A percentile compares a stretch with the other conserved stretches of the same genome.
phyloP scores from a whole-genome alignment of 2,329 filamentous ascomycete genomes.

The Escovopsis sp. region DNA sequence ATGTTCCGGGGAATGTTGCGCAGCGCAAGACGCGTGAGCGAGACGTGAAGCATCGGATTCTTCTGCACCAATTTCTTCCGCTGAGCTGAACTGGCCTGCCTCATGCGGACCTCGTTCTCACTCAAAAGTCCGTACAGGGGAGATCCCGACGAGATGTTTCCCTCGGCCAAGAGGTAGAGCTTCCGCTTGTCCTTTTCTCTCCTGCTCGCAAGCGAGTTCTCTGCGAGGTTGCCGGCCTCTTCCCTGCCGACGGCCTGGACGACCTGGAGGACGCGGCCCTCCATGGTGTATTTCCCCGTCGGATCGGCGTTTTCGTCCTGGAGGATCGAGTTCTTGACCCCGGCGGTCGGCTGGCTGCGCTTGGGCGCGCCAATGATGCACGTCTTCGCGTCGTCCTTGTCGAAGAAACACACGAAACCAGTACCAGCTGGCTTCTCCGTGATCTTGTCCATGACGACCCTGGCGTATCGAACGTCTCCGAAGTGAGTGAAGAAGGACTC shows the following conservation, averaged over 20 bases:
- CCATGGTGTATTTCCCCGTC: slow-evolving; percentile 74
- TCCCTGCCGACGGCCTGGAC: slow-evolving; percentile 72
- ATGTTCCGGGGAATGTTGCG: slow-evolving; percentile 81
- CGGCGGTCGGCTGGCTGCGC: slow-evolving; percentile 28
- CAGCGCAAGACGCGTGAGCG: slow-evolving; percentile 76
- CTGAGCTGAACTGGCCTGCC: slow-evolving; percentile 75
- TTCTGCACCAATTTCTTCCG: slow-evolving; percentile 79
- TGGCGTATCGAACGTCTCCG: slow-evolving; percentile 75
- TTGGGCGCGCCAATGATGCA: slow-evolving; percentile 67
- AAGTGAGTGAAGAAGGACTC: slow-evolving; percentile 80
- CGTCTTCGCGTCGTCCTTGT: slow-evolving; percentile 54
- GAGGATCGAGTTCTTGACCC: slow-evolving; percentile 64
- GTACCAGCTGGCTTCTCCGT: slow-evolving; percentile 84
- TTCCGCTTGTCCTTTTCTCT: slow-evolving; percentile 77
- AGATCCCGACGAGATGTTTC: slow-evolving; percentile 63
- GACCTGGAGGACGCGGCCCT: slow-evolving; percentile 75
- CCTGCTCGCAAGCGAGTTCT: slow-evolving; percentile 47
- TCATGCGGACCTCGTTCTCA: slow-evolving; percentile 69
- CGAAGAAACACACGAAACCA: slow-evolving; percentile 87
- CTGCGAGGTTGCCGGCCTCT: slow-evolving; percentile 62
- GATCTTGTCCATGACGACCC: slow-evolving; percentile 74
- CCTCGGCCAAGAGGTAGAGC: slow-evolving; percentile 78
- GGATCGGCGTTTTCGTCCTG: slow-evolving; percentile 75
- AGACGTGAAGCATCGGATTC: slow-evolving; percentile 81
- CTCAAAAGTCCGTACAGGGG: slow-evolving; percentile 63